phyloP scores from a whole-genome alignment of 2,329 filamentous ascomycete species.

The Rugonectria rugulosa region DNA sequence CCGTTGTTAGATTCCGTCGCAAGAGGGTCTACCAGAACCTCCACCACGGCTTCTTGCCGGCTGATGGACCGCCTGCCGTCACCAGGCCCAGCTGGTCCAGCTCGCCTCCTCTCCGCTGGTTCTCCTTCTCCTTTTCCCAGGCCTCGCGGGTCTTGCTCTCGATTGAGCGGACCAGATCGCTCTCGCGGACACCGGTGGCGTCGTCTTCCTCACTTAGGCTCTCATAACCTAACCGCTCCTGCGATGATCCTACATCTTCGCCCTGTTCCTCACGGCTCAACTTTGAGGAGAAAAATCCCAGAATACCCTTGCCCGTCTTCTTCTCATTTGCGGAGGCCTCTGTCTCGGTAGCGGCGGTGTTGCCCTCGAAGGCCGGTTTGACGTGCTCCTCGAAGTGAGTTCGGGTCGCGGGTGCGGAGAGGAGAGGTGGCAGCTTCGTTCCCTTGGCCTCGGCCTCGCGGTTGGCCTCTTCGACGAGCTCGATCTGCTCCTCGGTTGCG shows the following conservation, averaged over 20 bases:
- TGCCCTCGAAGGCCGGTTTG: slow-evolving; percentile 41
- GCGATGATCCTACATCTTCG: slow-evolving; percentile 26
- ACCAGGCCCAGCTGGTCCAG: slow-evolving; percentile 59
- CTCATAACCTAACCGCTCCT: slow-evolving; percentile 28
- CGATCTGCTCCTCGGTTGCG: slow-evolving; percentile 63
- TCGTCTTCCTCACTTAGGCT: slow-evolving; percentile 33
- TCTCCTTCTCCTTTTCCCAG: slow-evolving; percentile 59
- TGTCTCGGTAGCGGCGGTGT: slow-evolving; percentile 23
- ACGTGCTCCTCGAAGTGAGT: slow-evolving; percentile 47
- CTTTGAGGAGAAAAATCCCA: slow-evolving; percentile 44
- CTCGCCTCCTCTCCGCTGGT: slow-evolving; percentile 58
- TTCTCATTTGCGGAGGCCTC: slow-evolving; percentile 17
- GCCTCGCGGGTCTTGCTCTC: slow-evolving; percentile 52
- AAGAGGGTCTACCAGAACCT: slow-evolving; percentile 46
- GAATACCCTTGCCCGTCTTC: slow-evolving; percentile 46
- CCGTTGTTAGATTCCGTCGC: slow-evolving; percentile 2
- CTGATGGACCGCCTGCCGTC: slow-evolving; percentile 32
- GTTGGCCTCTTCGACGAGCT: slow-evolving; percentile 65
- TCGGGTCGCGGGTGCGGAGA: slow-evolving; percentile 53
- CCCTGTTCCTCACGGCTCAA: slow-evolving; percentile 38
- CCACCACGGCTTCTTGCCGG: slow-evolving; percentile 60
- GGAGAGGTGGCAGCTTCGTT: slow-evolving; percentile 58
- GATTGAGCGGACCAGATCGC: slow-evolving; percentile 34
- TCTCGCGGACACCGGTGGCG: slow-evolving; percentile 26
- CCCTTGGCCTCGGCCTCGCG: slow-evolving; percentile 54